Evolutionary conservation across 2,329 filamentous ascomycete species (phyloP).

Genomic region (Monascus ruber): DNA sequence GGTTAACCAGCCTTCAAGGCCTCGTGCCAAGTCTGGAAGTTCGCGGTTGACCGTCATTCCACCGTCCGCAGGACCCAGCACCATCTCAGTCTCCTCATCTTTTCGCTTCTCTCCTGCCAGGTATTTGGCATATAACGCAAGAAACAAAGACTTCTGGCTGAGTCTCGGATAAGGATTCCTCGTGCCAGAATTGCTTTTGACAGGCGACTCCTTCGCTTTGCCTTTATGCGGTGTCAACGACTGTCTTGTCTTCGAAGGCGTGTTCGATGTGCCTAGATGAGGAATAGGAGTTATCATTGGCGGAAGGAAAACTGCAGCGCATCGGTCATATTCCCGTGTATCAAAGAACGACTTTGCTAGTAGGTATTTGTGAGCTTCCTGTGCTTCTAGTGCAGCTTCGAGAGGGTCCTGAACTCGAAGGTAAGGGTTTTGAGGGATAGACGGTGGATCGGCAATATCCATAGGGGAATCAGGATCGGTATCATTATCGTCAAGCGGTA

Average conservation of each 20-base stretch:
- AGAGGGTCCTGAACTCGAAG: conserved; percentile 51
- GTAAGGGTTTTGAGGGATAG: conserved; percentile 40
- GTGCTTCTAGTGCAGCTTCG: conserved; percentile 65
- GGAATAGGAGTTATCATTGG: conserved; percentile 62
- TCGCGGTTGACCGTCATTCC: conserved; percentile 79
- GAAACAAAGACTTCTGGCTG: conserved; percentile 85
- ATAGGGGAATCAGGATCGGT: conserved; percentile 49
- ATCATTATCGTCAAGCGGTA: conserved; percentile 45
- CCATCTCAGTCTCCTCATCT: conserved; percentile 94
- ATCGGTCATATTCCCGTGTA: conserved; percentile 88
- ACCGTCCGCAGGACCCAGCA: conserved; percentile 83
- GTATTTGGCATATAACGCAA: conserved; percentile 85
- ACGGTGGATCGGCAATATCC: conserved; percentile 41
- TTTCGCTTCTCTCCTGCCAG: conserved; percentile 91
- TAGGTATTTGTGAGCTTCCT: conserved; percentile 72
- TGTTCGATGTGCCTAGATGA: conserved; percentile 27
- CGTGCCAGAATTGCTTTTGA: conserved; percentile 20
- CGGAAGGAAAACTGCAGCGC: conserved; percentile 79
- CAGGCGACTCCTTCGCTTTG: conserved; percentile 47
- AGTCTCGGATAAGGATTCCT: conserved; percentile 40
- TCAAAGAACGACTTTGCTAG: conserved; percentile 92
- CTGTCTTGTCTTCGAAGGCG: conserved; percentile 23
- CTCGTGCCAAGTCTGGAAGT: conserved; percentile 60
- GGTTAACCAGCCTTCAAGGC: conserved; percentile 70
- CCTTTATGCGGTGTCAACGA: conserved; percentile 38